A percentile compares a stretch with the other conserved stretches of the same genome.
Conservation (phyloP, 1,284 basidiomycete species). For the Macrocybe sp. region DNA sequence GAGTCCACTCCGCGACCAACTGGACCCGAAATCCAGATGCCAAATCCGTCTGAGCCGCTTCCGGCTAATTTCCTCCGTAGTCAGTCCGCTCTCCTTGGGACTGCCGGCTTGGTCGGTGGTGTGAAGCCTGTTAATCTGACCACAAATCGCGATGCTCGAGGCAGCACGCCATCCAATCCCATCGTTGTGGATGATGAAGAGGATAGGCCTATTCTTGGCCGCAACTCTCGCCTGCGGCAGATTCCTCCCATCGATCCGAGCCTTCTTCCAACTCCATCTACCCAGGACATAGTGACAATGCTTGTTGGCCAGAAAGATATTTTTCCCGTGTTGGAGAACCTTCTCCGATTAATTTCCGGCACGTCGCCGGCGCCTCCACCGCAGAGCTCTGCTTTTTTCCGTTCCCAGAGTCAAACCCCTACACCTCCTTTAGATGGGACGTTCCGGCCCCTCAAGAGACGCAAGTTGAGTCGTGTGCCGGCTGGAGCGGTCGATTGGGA, state of each 20-base stretch:
- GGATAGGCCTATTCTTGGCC: constrained; percentile 24
- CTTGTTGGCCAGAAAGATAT: constrained; percentile 60
- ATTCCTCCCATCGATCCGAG: constrained; percentile 25
- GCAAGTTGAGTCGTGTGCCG: constrained; percentile 61
- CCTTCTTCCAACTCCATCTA: constrained; percentile 41
- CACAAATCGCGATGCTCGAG: constrained; percentile 34
- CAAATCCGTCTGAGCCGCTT: constrained; percentile 51
- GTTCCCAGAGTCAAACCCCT: constrained; percentile 6
- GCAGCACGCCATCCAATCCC: constrained; percentile 53
- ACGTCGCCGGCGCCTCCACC: constrained; percentile 8
- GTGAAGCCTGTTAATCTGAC: constrained; percentile 53
- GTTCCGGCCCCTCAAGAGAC: constrained; percentile 41
- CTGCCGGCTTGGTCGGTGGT: constrained; percentile 62
- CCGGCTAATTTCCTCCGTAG: constrained; percentile 71
- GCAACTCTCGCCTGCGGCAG: constrained; percentile 11
- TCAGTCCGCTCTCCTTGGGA: constrained; percentile 63
- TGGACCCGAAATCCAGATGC: constrained; percentile 52
- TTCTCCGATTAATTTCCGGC: constrained; percentile 45
- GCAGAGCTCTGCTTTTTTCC: constrained; percentile 5
- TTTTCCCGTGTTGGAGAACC: constrained; percentile 57
- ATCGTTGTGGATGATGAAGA: constrained; percentile 63
- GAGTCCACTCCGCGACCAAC: constrained; percentile 27
- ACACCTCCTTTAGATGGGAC: constrained; percentile 7
- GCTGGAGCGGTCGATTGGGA: constrained; percentile 78
- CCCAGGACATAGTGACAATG: constrained; percentile 52